Conservation (phyloP, 192 early-diverging fungal genomes). For the Gaertneriomyces sp. region DNA sequence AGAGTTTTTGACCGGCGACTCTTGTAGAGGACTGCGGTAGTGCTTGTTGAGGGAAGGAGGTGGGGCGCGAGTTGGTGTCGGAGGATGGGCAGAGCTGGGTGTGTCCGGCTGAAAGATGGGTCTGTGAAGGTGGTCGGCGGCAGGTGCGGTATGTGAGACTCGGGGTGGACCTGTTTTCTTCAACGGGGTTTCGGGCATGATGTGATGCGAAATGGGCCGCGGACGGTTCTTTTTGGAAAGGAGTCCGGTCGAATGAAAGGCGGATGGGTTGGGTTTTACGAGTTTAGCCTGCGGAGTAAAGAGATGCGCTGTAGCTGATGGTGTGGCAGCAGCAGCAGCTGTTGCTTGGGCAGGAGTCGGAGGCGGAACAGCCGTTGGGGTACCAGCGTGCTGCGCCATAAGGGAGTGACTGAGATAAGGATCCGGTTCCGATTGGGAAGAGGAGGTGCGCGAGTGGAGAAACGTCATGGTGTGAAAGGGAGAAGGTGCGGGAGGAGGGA, state of each 20-base stretch:
- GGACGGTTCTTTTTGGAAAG: constrained; percentile 34
- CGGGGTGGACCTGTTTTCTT: constrained; percentile 21
- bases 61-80: constrained; percentile 6
- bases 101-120: constrained; percentile 7
- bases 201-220: not conserved
- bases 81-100: constrained; percentile 5
- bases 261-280: constrained; percentile 36
- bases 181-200: constrained; percentile 38
- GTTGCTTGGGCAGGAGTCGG: too few relatives aligned
- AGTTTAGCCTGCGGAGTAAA: constrained; percentile 32
- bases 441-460: constrained; percentile 13
- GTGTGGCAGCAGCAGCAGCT: too few relatives aligned
- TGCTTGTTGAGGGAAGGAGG: constrained; percentile 20
- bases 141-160: constrained; percentile 1
- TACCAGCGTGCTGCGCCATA: too few relatives aligned
- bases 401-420: constrained; percentile 6
- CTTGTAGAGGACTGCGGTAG: constrained; percentile 28
- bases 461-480: constrained; percentile 2
- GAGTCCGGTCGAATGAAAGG: constrained; percentile 44
- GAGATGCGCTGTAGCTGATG: constrained; percentile 7
- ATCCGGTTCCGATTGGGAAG: constrained; percentile 22
- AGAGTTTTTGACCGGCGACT: constrained; percentile 32
- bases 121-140: too few relatives aligned
- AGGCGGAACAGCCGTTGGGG: too few relatives aligned
- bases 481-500: not conserved